These are phyloP conservation scores for Yarrowia osloensis DNA, from an alignment of 805 yeast genomes.

Conservation along the genomic window DNA sequence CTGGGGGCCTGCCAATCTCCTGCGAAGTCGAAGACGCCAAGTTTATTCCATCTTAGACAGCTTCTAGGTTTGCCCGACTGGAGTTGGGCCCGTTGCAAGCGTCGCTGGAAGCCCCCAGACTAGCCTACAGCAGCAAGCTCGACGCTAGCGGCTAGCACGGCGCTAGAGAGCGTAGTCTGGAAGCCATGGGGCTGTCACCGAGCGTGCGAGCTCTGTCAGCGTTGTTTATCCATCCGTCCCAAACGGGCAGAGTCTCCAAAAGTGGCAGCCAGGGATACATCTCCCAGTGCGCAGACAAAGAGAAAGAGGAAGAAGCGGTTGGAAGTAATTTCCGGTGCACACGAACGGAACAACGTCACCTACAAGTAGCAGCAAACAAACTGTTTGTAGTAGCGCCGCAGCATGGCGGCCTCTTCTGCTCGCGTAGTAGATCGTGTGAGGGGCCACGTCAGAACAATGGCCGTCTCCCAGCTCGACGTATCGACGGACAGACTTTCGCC, in stretches of 20 bases:
- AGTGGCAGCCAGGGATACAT: constrained; percentile 18
- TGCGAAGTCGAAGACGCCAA: constrained; percentile 20
- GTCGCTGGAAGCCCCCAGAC: neutral
- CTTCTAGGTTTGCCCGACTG: too few relatives aligned
- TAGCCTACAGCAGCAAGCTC: neutral
- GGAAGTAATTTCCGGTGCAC: neutral
- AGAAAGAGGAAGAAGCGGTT: neutral
- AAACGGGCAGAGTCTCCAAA: neutral
- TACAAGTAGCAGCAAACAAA: too few relatives aligned
- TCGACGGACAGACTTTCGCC: neutral
- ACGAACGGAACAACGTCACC: too few relatives aligned
- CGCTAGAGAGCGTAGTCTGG: neutral
- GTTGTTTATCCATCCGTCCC: neutral
- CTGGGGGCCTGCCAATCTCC: constrained; percentile 23
- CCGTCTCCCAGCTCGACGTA: neutral
- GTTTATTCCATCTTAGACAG: neutral
- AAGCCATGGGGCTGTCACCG: neutral
- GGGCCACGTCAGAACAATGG: neutral
- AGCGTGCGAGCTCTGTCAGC: neutral
- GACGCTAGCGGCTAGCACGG: neutral
- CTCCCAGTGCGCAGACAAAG: neutral
- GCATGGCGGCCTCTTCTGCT: too few relatives aligned
- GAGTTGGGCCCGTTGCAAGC: neutral
- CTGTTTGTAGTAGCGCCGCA: too few relatives aligned
- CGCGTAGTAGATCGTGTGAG: neutral